A percentile compares a stretch with the other conserved stretches of the same genome.
Conservation (phyloP, 345 rosid genomes). For the Bruguiera sexangula region DNA sequence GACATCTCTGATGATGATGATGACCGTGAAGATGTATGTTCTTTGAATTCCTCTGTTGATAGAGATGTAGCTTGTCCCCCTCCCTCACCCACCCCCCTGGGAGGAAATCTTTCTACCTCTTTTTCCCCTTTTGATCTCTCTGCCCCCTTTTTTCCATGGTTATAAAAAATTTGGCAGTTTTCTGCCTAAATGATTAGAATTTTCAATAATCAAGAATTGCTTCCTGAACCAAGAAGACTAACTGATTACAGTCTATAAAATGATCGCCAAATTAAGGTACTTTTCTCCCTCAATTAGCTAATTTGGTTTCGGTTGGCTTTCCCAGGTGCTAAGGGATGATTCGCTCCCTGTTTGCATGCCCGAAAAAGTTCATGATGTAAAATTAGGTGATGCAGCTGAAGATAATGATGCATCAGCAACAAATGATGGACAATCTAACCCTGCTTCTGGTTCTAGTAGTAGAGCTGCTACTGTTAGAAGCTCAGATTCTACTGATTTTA, state of each 20-base stretch:
- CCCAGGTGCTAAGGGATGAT: slow-evolving; percentile 79
- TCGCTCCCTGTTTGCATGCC: slow-evolving; percentile 84
- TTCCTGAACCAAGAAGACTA: too few species aligned
- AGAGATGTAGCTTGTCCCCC: neutral
- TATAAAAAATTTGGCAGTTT: too few species aligned
- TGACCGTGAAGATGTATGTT: slow-evolving; percentile 89
- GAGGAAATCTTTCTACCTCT: neutral
- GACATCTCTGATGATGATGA: slow-evolving; percentile 93
- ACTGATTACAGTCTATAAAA: too few species aligned
- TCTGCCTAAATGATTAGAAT: too few species aligned
- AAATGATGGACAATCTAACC: slow-evolving; percentile 51
- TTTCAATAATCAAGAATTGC: too few species aligned
- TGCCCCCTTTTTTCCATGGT: too few species aligned
- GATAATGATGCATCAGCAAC: slow-evolving; percentile 45
- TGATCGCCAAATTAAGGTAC: too few species aligned
- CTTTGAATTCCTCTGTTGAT: neutral
- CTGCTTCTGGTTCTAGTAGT: slow-evolving; percentile 82
- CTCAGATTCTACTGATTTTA: slow-evolving; percentile 68
- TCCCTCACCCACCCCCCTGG: neutral
- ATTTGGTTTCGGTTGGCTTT: slow-evolving; percentile 11
- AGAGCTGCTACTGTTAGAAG: slow-evolving; percentile 63
- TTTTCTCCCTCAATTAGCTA: neutral
- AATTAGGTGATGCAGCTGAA: slow-evolving; percentile 83
- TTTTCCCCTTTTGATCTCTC: too few species aligned
- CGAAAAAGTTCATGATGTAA: slow-evolving; percentile 94